Evolutionary conservation across 164 flowering plant genomes (phyloP), one percentile per base, ranked within the genome.

Genomic region (Umbilicus rupestris): DNA sequence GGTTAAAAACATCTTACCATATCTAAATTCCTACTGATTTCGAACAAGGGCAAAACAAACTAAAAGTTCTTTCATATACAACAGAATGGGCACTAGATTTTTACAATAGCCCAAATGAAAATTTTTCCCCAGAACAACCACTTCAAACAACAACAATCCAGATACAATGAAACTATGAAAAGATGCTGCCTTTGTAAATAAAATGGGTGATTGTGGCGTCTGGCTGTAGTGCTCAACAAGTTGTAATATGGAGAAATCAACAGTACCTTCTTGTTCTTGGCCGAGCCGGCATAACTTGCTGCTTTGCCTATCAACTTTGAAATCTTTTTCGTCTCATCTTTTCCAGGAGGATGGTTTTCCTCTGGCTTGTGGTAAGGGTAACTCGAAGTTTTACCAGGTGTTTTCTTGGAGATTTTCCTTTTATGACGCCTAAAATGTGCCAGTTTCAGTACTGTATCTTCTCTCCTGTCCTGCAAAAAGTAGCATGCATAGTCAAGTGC

Each of bases 261-360:
- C 33, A 12, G 49, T 67, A 94, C 99, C 92, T 84, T 85, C 74
- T 95, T 95, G 57, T 78, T 41, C 78, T 95, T 95, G 62, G 85
- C 82, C 45, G 94, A 87, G 65, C 82, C 75, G 70, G 96, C 99
- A 75, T 76, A 79, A 26, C 82, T 79, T 74, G 91, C 85, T 62
- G 94, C 96, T 78, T 88, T 88, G 24, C 89, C 97, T 73, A 94
- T 89, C 37, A 84, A 66, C 28, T 78, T 81, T n/a, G 99, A 77
- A 67, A 94, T 84, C 74, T 84, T 91, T 70, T 89, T 86, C 1
- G 90, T 80, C 20, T 82, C 60, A 79, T 92, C 99, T 75, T 89
- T 89, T 49, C 97, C 99, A 14, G 96, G 97, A 69, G 92, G 86
- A 76, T 85, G 83, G 75, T 92, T 78, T 77, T 95, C 96, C 73